phyloP scores from a whole-genome alignment of 768 basidiomycete species.

The Suillus hirtellus region DNA sequence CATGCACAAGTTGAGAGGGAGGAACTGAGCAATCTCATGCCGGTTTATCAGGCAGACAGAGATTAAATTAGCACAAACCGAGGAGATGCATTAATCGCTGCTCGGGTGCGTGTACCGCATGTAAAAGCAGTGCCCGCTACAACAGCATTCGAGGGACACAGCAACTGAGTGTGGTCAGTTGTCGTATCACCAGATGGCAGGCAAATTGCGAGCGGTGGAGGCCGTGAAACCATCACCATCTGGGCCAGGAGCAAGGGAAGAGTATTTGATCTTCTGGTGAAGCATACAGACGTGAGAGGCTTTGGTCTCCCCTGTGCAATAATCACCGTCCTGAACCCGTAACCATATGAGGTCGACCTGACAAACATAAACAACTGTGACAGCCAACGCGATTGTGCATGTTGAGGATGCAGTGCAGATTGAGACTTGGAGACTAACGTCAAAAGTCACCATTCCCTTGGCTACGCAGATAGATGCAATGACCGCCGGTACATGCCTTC shows the following conservation, averaged over 20 bases:
- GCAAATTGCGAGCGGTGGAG: background rate
- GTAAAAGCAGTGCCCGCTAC: background rate
- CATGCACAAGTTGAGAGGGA: background rate
- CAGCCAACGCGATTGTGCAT: background rate
- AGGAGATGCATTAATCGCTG: background rate
- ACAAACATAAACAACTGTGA: background rate
- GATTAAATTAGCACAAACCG: background rate
- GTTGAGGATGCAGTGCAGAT: background rate
- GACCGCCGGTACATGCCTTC: background rate
- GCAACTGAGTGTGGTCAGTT: too few relatives aligned
- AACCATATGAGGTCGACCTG: background rate
- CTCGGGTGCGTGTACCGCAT: background rate
- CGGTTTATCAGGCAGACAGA: background rate
- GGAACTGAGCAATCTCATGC: background rate
- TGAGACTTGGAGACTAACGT: background rate
- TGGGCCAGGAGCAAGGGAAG: too few relatives aligned
- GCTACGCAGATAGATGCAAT: background rate
- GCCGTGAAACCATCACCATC: background rate
- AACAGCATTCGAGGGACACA: background rate
- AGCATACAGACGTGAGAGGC: background rate
- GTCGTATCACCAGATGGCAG: background rate
- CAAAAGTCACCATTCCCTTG: background rate
- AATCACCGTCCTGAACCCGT: too few relatives aligned
- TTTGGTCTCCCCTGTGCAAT: background rate
- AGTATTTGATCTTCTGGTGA: background rate